Conservation (phyloP, 768 basidiomycete species). For the Piloderma croceum region DNA sequence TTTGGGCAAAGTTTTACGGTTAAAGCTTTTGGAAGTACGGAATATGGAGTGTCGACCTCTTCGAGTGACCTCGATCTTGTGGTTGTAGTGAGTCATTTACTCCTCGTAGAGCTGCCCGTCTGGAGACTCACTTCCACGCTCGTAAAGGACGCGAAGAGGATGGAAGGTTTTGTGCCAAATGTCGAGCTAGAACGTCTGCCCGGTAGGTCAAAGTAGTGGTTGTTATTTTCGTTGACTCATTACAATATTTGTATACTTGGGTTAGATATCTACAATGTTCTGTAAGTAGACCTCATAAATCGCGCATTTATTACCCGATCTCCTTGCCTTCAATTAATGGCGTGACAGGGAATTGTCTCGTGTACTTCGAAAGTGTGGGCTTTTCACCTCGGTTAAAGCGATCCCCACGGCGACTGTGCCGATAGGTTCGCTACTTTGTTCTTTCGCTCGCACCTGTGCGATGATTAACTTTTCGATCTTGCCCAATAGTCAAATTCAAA, state of each 20-base stretch:
- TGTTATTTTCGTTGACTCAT: too few relatives aligned
- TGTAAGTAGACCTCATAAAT: too few relatives aligned
- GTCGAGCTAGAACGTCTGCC: constrained; percentile 23
- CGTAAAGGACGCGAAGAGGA: constrained; percentile 27
- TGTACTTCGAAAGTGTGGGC: constrained; percentile 25
- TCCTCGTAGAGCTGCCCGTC: background rate
- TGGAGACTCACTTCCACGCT: background rate
- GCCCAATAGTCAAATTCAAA: constrained; percentile 55
- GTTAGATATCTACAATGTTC: too few relatives aligned
- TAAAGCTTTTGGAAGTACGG: constrained; percentile 44
- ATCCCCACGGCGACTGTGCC: constrained; percentile 37
- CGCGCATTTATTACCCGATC: too few relatives aligned
- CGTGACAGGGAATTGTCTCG: constrained; percentile 26
- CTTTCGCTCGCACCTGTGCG: constrained; percentile 1
- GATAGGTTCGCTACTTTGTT: constrained; percentile 29
- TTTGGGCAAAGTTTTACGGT: constrained; percentile 33
- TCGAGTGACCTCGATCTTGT: constrained; percentile 49
- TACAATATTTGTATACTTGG: too few relatives aligned
- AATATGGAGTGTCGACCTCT: constrained; percentile 38
- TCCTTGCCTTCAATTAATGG: too few relatives aligned
- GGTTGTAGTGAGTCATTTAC: constrained; percentile 36
- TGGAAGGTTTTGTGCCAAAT: constrained; percentile 24
- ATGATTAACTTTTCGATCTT: constrained; percentile 1
- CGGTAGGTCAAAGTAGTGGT: constrained; percentile 16
- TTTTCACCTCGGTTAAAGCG: constrained; percentile 26